Base-by-base conservation (phyloP, 2,329 filamentous ascomycete genomes). In the Alternaria sp. region DNA sequence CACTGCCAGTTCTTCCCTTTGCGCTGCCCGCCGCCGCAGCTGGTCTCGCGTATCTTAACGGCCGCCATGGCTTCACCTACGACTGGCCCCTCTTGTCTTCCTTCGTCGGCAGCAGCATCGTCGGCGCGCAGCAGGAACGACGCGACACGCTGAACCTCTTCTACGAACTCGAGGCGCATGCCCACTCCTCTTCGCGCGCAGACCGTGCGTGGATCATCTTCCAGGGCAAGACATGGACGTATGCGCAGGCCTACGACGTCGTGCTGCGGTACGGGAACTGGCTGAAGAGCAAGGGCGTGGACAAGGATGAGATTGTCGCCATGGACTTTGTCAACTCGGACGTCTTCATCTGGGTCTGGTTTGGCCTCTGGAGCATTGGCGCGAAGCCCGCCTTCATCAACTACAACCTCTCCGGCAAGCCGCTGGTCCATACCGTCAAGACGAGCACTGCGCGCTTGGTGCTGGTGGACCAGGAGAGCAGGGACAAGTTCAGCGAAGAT, bases 61-160 rank as follows among this genome's bases (percentile, higher is more conserved):
- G 87, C 51, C 92, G 90, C 78, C 88, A 87, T 71, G 87, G 90
- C 70, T 70, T 94, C 51, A 76, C 81, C 43, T 87, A 90, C 70
- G 92, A 94, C 75, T 78, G 83, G 46, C 76, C 80, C 8, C 77
- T 94, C 15, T 72, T 95, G n/a, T 83, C 82, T 33, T 84, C 85
- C 56, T 79, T 87, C 43, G 41, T 87, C 12, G 84, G 83, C 28
- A 79, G 85, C 18, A 71, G 82, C 12, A 64, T 85, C 44, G 81
- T 80, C 18, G 77, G 84, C 49, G 74, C 78, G 9, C 77, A 83
- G 64, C 84, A 85, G 66, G 84, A 89, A 71, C 84, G 83, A 46
- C 82, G 80, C 37, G 90, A 90, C 71, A 86, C 86, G 28, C 76
- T 92, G 62, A 95, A 89, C 73, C 80, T 88, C 55, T 80, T 78